A percentile compares a stretch with the other conserved stretches of the same genome.
phyloP scores from a whole-genome alignment of 2,329 filamentous ascomycete species.

The Pseudocercospora vitis region DNA sequence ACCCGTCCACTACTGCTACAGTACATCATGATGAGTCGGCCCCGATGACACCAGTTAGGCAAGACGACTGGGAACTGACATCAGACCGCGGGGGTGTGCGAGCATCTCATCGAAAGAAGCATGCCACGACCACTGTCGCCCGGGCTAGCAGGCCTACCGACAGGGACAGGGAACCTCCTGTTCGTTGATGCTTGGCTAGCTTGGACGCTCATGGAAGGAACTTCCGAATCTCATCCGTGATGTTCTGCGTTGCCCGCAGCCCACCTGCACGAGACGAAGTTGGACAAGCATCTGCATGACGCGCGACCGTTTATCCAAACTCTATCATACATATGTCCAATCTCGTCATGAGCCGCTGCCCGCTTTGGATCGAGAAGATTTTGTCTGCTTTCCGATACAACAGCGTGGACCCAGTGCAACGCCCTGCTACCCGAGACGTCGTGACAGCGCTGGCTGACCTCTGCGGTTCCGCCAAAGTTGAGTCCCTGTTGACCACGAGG shows the following conservation, averaged over 20 bases:
- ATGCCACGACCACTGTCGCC: constrained; percentile 2
- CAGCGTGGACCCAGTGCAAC: not conserved
- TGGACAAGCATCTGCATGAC: constrained; percentile 19
- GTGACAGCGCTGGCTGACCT: constrained; percentile 16
- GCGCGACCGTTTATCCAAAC: constrained; percentile 11
- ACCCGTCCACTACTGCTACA: not conserved
- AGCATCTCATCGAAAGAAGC: constrained; percentile 10
- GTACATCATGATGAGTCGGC: too few relatives aligned
- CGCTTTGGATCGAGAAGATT: constrained; percentile 13
- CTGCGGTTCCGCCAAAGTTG: not conserved
- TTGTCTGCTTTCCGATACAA: constrained; percentile 7
- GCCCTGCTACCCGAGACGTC: constrained; percentile 14
- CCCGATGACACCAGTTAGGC: constrained; percentile 16
- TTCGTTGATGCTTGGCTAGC: constrained; percentile 14
- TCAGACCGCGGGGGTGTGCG: constrained; percentile 16
- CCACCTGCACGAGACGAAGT: constrained; percentile 18
- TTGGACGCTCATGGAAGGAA: constrained; percentile 2
- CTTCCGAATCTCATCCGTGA: constrained; percentile 13
- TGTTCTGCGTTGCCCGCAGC: constrained; percentile 13
- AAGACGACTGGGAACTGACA: not conserved
- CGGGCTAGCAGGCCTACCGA: constrained; percentile 5
- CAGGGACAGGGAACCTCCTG: constrained; percentile 11
- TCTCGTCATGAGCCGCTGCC: constrained; percentile 9
- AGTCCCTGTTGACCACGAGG: constrained; percentile 19
- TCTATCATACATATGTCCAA: constrained; percentile 19